A percentile compares a stretch with the other conserved stretches of the same genome.
Evolutionary conservation across 2,329 filamentous ascomycete genomes (phyloP).

Genomic region (Pseudogymnoascus pannorum): DNA sequence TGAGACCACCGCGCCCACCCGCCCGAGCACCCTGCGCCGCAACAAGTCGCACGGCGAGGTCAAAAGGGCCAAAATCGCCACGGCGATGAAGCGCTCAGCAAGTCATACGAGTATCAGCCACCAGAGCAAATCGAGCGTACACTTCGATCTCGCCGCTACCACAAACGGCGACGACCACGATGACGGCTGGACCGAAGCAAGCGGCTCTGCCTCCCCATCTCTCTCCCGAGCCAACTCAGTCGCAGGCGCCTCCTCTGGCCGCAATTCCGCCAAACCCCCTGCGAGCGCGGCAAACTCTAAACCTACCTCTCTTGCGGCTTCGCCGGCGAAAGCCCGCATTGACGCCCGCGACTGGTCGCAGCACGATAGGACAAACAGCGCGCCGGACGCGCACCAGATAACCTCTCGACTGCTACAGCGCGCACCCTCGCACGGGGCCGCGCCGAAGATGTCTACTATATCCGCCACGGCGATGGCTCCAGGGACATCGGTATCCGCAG

Average conservation of each 20-base stretch:
- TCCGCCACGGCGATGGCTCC: constrained; percentile 41
- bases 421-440: constrained; percentile 52
- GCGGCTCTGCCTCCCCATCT: constrained; percentile 54
- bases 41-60: constrained; percentile 54
- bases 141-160: constrained; percentile 43
- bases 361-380: constrained; percentile 32
- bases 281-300: constrained; percentile 27
- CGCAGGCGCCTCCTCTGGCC: constrained; percentile 38
- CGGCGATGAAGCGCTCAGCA: constrained; percentile 45
- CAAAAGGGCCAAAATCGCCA: constrained; percentile 36
- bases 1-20: constrained; percentile 37
- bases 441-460: constrained; percentile 58
- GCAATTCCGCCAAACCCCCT: constrained; percentile 38
- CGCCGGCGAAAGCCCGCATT: constrained; percentile 14
- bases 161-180: constrained; percentile 33
- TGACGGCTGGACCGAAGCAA: constrained; percentile 63
- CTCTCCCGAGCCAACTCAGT: constrained; percentile 43
- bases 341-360: constrained; percentile 16
- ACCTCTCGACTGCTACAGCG: constrained; percentile 61
- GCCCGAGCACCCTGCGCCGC: constrained; percentile 49
- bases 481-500: constrained; percentile 14
- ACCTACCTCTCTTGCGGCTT: constrained; percentile 23
- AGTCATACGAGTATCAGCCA: constrained; percentile 41
- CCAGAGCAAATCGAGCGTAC: constrained; percentile 44
- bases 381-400: constrained; percentile 55